These are phyloP conservation scores for Zasmidium citrigriseum DNA, from an alignment of 2,329 filamentous ascomycete genomes.

Conservation along the genomic window DNA sequence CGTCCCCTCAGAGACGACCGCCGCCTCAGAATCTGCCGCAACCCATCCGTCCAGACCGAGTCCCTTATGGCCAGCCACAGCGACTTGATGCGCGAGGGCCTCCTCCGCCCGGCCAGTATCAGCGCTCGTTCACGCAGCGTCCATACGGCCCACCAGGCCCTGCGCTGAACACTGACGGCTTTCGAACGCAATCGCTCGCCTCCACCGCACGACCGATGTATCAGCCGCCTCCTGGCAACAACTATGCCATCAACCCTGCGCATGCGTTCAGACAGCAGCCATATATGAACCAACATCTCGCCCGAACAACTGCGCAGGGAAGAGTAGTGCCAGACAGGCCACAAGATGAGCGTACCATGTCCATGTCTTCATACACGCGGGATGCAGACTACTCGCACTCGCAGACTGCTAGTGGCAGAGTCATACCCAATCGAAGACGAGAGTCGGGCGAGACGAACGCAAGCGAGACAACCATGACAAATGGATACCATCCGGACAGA, in stretches of 20 bases:
- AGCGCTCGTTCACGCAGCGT: slow-evolving; percentile 36
- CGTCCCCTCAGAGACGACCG: slow-evolving; percentile 44
- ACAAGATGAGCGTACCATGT: slow-evolving; percentile 86
- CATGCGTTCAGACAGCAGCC: slow-evolving; percentile 77
- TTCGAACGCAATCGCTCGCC: slow-evolving; percentile 91
- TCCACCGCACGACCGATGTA: slow-evolving; percentile 71
- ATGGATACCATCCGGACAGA: slow-evolving; percentile 31
- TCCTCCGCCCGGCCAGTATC: slow-evolving; percentile 50
- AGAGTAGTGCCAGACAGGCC: slow-evolving; percentile 87
- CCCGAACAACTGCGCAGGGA: slow-evolving; percentile 86
- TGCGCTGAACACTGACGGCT: slow-evolving; percentile 80
- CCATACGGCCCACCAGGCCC: slow-evolving; percentile 42
- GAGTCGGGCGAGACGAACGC: slow-evolving; percentile 48
- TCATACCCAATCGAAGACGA: slow-evolving; percentile 76
- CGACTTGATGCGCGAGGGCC: slow-evolving; percentile 64
- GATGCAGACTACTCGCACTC: slow-evolving; percentile 74
- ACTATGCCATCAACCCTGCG: slow-evolving; percentile 63
- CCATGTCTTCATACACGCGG: slow-evolving; percentile 79
- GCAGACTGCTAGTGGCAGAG: slow-evolving; percentile 89
- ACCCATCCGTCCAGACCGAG: slow-evolving; percentile 63
- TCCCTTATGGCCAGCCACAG: slow-evolving; percentile 72
- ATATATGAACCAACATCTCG: slow-evolving; percentile 63
- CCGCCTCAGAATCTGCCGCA: slow-evolving; percentile 56
- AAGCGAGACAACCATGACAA: slow-evolving; percentile 29
- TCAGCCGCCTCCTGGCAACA: slow-evolving; percentile 63